Conservation (phyloP, 129 eudicot genomes). For the Scalesia atractyloides region DNA sequence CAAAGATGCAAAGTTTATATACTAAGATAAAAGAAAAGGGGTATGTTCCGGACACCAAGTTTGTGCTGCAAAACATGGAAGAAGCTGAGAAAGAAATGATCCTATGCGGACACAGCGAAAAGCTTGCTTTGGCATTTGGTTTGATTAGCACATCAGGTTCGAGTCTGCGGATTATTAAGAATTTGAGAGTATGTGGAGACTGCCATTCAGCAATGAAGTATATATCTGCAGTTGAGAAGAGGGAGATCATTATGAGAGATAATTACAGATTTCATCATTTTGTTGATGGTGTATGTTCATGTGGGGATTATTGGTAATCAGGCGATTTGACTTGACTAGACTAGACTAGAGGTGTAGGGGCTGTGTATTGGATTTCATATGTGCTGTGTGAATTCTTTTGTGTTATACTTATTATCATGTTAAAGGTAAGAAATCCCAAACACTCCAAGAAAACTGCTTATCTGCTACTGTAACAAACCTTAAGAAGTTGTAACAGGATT, state of each 20-base stretch:
- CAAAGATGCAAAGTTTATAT: conserved; percentile 30
- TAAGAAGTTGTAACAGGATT: no score
- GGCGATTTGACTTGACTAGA: no score
- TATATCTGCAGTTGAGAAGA: conserved; percentile 32
- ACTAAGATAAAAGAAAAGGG: conserved; percentile 33
- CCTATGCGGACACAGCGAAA: conserved; percentile 47
- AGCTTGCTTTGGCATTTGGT: conserved; percentile 48
- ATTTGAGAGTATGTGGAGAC: conserved; percentile 48
- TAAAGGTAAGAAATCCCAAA: no score
- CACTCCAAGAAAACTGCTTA: no score
- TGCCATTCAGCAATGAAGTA: conserved; percentile 44
- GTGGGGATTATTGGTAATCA: conserved; percentile 51
- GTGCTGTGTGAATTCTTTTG: no score
- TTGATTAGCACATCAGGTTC: conserved; percentile 30
- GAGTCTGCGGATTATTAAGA: conserved; percentile 42
- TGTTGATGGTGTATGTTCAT: conserved; percentile 49
- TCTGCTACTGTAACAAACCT: no score
- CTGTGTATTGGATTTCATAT: no score
- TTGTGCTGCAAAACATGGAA: conserved; percentile 42
- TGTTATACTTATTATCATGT: no score
- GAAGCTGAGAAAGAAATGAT: conserved; percentile 40
- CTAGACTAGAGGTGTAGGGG: no score
- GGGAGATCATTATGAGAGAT: conserved; percentile 50
- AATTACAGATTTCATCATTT: conserved; percentile 49
- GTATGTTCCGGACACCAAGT: conserved; percentile 44